Base-by-base conservation (phyloP, 345 rosid genomes). In the Microthlaspi erraticum region DNA sequence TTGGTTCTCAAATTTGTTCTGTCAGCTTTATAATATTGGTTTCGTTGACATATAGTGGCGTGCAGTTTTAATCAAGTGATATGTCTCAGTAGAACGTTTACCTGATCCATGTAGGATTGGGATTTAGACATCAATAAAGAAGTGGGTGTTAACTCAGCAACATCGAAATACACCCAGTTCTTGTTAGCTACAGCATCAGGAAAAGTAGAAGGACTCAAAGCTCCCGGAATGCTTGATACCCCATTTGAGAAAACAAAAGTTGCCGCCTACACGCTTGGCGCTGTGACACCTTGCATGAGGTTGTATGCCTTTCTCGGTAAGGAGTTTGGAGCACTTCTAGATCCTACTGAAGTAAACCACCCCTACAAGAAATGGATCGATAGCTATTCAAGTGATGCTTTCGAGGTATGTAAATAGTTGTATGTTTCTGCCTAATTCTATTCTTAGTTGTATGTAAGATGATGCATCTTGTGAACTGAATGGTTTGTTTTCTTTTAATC, bases 211-310 rank as follows among this genome's bases (percentile, higher is more conserved):
- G 99, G 98, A 67, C 80, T 83, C 45, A 91, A 88, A 82, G 96
- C 85, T 84, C 97, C 90, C 1, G 97, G 93, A 51, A 87, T 86
- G 79, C 93, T 95, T 70, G 91, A 92, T 52, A 95, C 99, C 62
- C 99, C 98, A 36, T 95, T 95, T 79, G 99, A 90, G 71, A 90
- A 82, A 79, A 95, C 98, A 31, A 95, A 88, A 83, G 90, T 95
- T 80, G 98, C 99, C 2, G 98, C 99, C 53, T 95, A 95, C 74
- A 90, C 91, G 58, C 83, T 95, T 48, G 97, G 94, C 81, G 97
- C 98, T 70, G 84, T 95, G 88, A 77, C 97, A 69, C 99, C 99
- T 58, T 88, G 96, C 85, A 92, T 95, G 99, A 81, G 86, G 77
- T 74, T 92, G 71, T 95, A 92, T 84, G 97, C 93, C 64, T 87